A percentile compares a stretch with the other conserved stretches of the same genome.
phyloP scores from a whole-genome alignment of 306 rosid genomes.

The Dryas alaskensis region DNA sequence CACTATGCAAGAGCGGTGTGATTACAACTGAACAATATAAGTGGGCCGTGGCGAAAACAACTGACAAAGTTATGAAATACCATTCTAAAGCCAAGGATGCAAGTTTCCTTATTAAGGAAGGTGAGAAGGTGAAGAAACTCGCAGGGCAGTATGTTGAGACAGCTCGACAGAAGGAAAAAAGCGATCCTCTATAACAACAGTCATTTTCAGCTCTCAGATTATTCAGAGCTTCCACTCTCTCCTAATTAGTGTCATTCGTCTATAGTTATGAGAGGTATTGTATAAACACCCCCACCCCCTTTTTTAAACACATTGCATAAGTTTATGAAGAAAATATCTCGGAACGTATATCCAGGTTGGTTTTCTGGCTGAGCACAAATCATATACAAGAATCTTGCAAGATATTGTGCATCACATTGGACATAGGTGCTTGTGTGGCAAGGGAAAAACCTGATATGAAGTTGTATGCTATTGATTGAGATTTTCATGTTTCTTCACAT shows the following conservation, averaged over 20 bases:
- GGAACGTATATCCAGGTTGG: not conserved
- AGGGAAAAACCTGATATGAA: too few species aligned
- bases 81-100: conserved; percentile 85
- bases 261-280: conserved; percentile 19
- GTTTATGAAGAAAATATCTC: not conserved
- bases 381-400: not conserved
- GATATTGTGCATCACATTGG: not conserved
- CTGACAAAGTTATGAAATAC: conserved; percentile 89
- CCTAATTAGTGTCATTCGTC: conserved; percentile 17
- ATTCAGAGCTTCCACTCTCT: conserved; percentile 17
- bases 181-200: conserved; percentile 28
- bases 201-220: conserved; percentile 6
- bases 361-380: not conserved
- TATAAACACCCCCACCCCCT: conserved; percentile 13
- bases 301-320: conserved; percentile 7
- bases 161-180: conserved; percentile 59
- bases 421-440: not conserved
- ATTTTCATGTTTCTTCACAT: too few species aligned
- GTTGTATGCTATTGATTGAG: too few species aligned
- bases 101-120: conserved; percentile 90
- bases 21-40: conserved; percentile 84
- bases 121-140: conserved; percentile 96
- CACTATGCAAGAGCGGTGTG: conserved; percentile 91
- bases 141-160: conserved; percentile 89
- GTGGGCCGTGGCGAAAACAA: conserved; percentile 87